A percentile compares a stretch with the other conserved stretches of the same genome.
Evolutionary conservation across 1,284 basidiomycete species (phyloP).

Genomic region (Trametes pubescens): DNA sequence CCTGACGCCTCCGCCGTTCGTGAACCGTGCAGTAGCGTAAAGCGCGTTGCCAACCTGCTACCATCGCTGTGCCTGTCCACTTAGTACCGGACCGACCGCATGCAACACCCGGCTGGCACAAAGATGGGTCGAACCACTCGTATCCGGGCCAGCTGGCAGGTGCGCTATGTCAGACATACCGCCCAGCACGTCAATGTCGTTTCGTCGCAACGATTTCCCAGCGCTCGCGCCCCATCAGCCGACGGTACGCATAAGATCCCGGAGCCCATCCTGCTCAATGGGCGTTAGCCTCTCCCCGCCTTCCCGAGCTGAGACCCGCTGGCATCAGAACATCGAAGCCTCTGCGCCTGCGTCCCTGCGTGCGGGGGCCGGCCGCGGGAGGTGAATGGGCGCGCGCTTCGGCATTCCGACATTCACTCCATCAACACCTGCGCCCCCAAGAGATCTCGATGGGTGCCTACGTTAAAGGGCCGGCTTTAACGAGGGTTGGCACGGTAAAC

Average conservation of each 20-base stretch:
- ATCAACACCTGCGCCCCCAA: not conserved
- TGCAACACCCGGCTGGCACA: too few relatives aligned
- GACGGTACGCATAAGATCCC: not conserved
- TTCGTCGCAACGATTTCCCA: not conserved
- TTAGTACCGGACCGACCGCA: too few relatives aligned
- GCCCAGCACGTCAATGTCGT: not conserved
- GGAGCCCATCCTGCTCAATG: constrained; percentile 12
- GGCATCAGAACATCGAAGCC: not conserved
- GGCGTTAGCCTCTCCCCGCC: not conserved
- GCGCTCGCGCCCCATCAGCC: not conserved
- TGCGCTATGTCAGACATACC: not conserved
- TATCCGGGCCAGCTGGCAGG: not conserved
- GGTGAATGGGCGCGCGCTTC: not conserved
- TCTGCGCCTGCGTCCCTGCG: not conserved
- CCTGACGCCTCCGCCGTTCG: too few relatives aligned
- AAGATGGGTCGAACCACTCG: not conserved
- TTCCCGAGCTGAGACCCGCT: constrained; percentile 8
- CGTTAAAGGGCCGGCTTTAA: not conserved
- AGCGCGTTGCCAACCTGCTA: too few relatives aligned
- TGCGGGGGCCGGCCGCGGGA: not conserved
- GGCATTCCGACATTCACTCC: not conserved
- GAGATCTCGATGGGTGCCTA: not conserved
- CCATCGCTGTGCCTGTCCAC: too few relatives aligned
- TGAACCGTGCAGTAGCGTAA: too few relatives aligned
- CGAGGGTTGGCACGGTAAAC: not conserved